Evolutionary conservation across 352 stramenopile genomes (phyloP), one percentile per base, ranked within the genome.

Genomic region (Thalassiosira exigua): DNA sequence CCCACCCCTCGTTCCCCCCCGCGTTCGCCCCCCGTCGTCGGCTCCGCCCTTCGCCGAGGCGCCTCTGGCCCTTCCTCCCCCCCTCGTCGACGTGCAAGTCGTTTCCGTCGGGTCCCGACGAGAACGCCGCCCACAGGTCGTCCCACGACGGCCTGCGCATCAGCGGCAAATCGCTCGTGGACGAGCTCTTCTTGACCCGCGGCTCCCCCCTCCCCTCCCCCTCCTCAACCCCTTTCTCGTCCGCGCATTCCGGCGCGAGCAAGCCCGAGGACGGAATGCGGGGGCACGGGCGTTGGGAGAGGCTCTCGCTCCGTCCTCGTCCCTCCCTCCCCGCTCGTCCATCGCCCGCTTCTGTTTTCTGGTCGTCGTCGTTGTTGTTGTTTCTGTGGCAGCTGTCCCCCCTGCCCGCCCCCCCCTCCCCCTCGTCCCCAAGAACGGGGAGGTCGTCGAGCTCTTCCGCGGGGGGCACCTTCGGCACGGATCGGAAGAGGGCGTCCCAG

Each of bases 81-180:
- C 54, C n/a, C 14, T 29, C 9, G 11, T 69, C 54, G 3, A 39
- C 19, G n/a, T 52, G 27, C 11, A 75, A 29, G 29, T 75, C 73
- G 66, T 81, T 75, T 12, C 73, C 73, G 59, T 81, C 73, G 4
- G 73, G 73, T 27, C 73, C 73, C 9, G 48, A 42, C 27, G 57
- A 27, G 29, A 81, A 42, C 44, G 56, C 53, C 24, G 33, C 52
- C 57, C 66, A 72, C 53, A 81, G 64, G 21, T 21, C 19, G 12
- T 65, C 56, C 27, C 26, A 54, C 11, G 56, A 65, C 19, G 42
- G 21, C 17, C 19, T 29, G 33, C 33, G 56, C 21, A 59, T 41
- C 27, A 74, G 33, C 14, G 21, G 24, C n/a, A 68, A 54, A n/a
- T 53, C 11, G 64, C 30, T 65, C 32, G 33, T 30, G 3, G 24